These are phyloP conservation scores for Pythium sukuiense DNA, from an alignment of 352 stramenopile genomes.

Conservation along the genomic window DNA sequence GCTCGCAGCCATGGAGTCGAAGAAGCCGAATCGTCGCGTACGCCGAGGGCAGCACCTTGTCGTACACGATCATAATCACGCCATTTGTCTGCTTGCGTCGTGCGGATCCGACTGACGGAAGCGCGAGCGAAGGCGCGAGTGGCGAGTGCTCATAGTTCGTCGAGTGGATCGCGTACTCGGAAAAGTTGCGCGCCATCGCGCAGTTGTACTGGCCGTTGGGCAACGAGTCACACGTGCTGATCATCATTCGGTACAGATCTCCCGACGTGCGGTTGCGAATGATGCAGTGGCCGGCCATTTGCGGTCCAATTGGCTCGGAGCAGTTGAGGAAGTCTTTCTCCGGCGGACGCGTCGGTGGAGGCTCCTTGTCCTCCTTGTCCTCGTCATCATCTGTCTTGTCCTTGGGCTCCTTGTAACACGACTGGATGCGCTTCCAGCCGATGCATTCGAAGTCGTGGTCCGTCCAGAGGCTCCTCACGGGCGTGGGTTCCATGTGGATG, in stretches of 20 bases:
- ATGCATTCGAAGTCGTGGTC: constrained; percentile 84
- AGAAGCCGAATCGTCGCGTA: constrained; percentile 82
- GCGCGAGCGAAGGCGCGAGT: constrained; percentile 65
- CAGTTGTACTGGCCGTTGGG: constrained; percentile 75
- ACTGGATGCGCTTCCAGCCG: constrained; percentile 83
- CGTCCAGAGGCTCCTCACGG: constrained; percentile 61
- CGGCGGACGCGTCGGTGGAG: constrained; percentile 39
- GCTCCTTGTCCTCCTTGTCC: constrained; percentile 28
- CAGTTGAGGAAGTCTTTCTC: constrained; percentile 79
- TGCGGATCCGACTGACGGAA: constrained; percentile 40
- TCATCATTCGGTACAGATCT: constrained; percentile 80
- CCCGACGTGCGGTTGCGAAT: constrained; percentile 81
- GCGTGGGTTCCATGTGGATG: constrained; percentile 56
- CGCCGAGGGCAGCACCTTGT: constrained; percentile 71
- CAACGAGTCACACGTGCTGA: constrained; percentile 73
- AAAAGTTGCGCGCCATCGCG: constrained; percentile 79
- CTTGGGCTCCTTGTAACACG: constrained; percentile 51
- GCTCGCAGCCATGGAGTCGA: constrained; percentile 67
- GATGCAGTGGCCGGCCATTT: constrained; percentile 85
- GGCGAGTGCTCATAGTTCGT: constrained; percentile 68
- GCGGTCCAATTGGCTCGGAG: constrained; percentile 56
- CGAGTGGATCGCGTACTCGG: constrained; percentile 77
- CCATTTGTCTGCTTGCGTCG: constrained; percentile 64
- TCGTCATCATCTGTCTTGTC: constrained; percentile 32
- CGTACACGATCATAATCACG: constrained; percentile 86